phyloP scores from a whole-genome alignment of 2,329 filamentous ascomycete genomes.

The Achaetomium macrosporum region DNA sequence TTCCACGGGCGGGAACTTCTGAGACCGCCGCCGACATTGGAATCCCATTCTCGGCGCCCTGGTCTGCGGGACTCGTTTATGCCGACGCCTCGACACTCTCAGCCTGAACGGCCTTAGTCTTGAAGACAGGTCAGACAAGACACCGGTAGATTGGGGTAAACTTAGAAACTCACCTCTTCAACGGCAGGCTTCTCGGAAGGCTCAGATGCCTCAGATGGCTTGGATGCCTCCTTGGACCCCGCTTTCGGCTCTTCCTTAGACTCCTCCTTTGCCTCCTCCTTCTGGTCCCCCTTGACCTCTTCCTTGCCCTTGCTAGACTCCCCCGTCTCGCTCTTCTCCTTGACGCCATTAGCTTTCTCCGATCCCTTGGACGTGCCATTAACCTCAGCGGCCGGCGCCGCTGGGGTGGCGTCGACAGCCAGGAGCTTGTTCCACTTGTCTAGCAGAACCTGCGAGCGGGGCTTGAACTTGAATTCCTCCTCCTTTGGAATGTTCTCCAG shows the following conservation, averaged over 20 bases:
- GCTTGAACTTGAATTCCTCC: slow-evolving; percentile 83
- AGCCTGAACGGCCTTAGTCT: slow-evolving; percentile 25
- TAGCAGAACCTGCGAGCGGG: slow-evolving; percentile 72
- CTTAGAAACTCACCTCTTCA: slow-evolving; percentile 31
- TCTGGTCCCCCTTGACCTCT: slow-evolving; percentile 28
- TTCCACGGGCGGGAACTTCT: background rate
- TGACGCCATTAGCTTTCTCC: slow-evolving; percentile 35
- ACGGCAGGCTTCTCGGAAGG: slow-evolving; percentile 28
- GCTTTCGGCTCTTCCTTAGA: slow-evolving; percentile 33
- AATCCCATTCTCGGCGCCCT: background rate
- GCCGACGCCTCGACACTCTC: slow-evolving; percentile 35
- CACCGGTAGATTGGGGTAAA: background rate
- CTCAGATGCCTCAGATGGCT: slow-evolving; percentile 24
- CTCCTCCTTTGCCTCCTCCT: slow-evolving; percentile 30
- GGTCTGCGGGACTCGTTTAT: slow-evolving; percentile 20
- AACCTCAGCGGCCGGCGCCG: slow-evolving; percentile 32
- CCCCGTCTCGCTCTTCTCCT: slow-evolving; percentile 33
- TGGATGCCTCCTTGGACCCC: slow-evolving; percentile 33
- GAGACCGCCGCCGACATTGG: background rate
- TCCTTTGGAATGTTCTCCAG: slow-evolving; percentile 79
- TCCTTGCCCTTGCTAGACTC: slow-evolving; percentile 34
- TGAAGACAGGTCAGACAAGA: background rate
- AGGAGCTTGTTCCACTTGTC: slow-evolving; percentile 84
- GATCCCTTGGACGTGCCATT: slow-evolving; percentile 39
- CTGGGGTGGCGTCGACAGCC: slow-evolving; percentile 46